A percentile compares a stretch with the other conserved stretches of the same genome.
Conservation (phyloP, 75 land plant species). For the Picea glauca region DNA sequence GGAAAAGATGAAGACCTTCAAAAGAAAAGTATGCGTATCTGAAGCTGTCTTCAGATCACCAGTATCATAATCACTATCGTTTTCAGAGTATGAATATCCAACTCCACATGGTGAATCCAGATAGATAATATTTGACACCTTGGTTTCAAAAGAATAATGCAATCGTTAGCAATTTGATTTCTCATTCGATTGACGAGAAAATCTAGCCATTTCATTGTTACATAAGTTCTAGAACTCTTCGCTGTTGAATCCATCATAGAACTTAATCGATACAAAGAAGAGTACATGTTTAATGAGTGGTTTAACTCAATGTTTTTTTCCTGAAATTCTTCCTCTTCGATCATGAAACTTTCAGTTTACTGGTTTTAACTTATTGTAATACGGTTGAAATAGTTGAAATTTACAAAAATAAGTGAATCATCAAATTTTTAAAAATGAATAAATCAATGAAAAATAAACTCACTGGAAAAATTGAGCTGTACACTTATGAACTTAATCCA, state of each 20-base stretch:
- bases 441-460: too few relatives aligned
- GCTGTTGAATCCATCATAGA: not conserved
- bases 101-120: constrained; percentile 95
- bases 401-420: too few relatives aligned
- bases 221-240: too few relatives aligned
- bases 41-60: constrained; percentile 82
- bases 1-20: constrained; percentile 38
- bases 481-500: not conserved
- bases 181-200: not conserved
- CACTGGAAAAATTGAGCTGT: too few relatives aligned
- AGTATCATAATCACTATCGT: constrained; percentile 49
- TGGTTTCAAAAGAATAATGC: constrained; percentile 4
- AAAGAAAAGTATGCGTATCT: constrained; percentile 75
- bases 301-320: not conserved
- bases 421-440: too few relatives aligned
- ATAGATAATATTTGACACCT: constrained; percentile 89
- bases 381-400: too few relatives aligned
- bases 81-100: constrained; percentile 77
- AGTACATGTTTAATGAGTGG: too few relatives aligned
- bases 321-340: too few relatives aligned
- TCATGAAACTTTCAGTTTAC: too few relatives aligned
- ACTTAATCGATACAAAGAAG: not conserved
- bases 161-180: not conserved
- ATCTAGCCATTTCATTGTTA: not conserved
- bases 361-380: too few relatives aligned